Base-by-base conservation (phyloP, 495 filamentous ascomycete species). In the Penicillium robsamsonii region DNA sequence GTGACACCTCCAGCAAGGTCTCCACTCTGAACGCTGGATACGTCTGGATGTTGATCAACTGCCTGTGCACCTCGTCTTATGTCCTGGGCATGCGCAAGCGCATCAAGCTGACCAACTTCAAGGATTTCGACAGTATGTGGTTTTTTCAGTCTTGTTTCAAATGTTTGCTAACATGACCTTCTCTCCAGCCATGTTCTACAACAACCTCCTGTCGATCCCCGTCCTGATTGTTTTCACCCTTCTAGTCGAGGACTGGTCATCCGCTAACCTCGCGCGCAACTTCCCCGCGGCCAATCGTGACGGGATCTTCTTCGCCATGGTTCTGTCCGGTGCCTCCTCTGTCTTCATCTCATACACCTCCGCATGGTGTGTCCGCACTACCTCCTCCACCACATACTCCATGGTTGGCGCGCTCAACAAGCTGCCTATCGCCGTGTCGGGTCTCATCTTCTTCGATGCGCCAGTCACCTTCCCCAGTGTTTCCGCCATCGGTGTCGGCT, bases 351-450 rank as follows among this genome's bases (percentile, higher is more conserved):
- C 94, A 20, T 99, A 98, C 80, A 91, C 90, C 67, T 96, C 91
- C 20, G 93, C 94, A 30, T 97, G 94, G 94, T 97, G 94, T 75
- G 93, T 98, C 60, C 94, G 94, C 61, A 88, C 96, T 55, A 96
- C 94, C 15, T 92, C 90, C 2, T 96, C 92, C 8, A 97, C 94
- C 33, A 98, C 93, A 5, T 98, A 98, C 78, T 92, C 88, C 30
- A 97, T 98, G 94, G 94, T 97, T 51, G 94, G 94, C 58, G 89
- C 93, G 25, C 82, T 98, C 59, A 98, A 98, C 83, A 98, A 98
- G 79, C 85, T 98, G 15, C 94, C 94, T 18, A 90, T 98, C 62
- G 94, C 94, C 29, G 45, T 98, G 62, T 89, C 85, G 49, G 94
- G 94, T 43, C 79, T 98, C 33, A 72, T 98, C 59, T 98, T 98